These are phyloP conservation scores for Amaranthus cruentus DNA, from an alignment of 148 eudicot species.

Conservation along the genomic window DNA sequence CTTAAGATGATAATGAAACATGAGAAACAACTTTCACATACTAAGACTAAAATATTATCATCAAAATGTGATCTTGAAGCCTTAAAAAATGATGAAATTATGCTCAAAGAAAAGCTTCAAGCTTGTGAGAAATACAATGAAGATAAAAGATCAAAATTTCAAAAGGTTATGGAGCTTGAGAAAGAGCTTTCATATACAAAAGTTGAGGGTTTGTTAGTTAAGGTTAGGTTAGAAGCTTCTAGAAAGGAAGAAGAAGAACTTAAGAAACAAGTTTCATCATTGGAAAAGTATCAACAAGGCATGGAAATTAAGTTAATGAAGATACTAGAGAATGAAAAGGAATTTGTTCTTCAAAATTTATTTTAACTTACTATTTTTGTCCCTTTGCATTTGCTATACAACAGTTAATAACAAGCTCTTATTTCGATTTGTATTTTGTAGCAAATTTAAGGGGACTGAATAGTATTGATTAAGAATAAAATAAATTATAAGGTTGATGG, in stretches of 20 bases:
- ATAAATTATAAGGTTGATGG: too few relatives aligned
- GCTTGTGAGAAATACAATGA: background rate
- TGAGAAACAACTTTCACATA: conserved; percentile 7
- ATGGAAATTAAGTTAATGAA: background rate
- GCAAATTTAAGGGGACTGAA: too few relatives aligned
- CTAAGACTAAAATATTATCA: background rate
- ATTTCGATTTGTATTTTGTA: too few relatives aligned
- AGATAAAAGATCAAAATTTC: conserved; percentile 3
- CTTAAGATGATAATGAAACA: background rate
- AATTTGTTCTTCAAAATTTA: background rate
- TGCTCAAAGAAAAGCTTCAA: conserved; percentile 12
- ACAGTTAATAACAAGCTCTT: too few relatives aligned
- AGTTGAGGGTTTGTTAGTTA: conserved; percentile 1
- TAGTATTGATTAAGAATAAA: too few relatives aligned
- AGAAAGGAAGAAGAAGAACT: conserved; percentile 9
- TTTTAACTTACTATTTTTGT: too few relatives aligned
- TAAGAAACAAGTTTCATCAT: background rate
- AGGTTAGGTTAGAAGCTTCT: background rate
- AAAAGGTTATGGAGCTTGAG: background rate
- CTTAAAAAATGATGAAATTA: conserved; percentile 4
- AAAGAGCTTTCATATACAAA: conserved; percentile 1
- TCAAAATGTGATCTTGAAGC: conserved; percentile 1
- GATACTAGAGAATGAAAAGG: conserved; percentile 1
- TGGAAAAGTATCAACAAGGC: background rate
- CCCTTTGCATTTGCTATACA: too few relatives aligned